A percentile compares a stretch with the other conserved stretches of the same genome.
Evolutionary conservation across 495 filamentous ascomycete genomes (phyloP).

Genomic region (Trichocladium uniseriatum): DNA sequence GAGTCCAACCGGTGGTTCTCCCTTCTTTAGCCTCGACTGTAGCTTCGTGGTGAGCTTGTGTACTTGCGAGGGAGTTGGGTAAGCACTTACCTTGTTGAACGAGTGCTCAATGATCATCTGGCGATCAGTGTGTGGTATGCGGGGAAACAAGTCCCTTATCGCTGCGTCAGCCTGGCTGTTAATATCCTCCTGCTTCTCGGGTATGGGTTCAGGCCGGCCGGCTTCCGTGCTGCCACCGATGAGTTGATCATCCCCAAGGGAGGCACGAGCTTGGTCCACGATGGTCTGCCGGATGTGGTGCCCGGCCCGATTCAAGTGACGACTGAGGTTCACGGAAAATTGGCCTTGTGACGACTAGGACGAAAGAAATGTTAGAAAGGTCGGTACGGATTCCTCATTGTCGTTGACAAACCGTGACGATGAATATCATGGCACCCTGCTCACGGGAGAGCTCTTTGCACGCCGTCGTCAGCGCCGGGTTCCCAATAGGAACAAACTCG

Average conservation of each 20-base stretch:
- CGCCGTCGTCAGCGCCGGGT: constrained; percentile 59
- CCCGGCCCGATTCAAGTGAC: constrained; percentile 67
- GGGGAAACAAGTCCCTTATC: constrained; percentile 74
- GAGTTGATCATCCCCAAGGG: constrained; percentile 19
- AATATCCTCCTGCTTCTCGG: constrained; percentile 52
- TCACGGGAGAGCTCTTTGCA: constrained; percentile 77
- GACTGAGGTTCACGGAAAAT: constrained; percentile 12
- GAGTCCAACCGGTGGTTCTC: constrained; percentile 52
- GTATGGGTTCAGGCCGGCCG: constrained; percentile 42
- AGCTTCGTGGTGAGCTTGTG: constrained; percentile 6
- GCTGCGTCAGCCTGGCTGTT: constrained; percentile 64
- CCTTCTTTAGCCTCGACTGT: constrained; percentile 32
- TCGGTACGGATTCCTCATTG: not conserved
- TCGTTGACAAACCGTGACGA: constrained; percentile 60
- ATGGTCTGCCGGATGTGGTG: constrained; percentile 56
- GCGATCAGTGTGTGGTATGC: constrained; percentile 73
- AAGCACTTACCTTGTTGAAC: constrained; percentile 63
- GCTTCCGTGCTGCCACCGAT: constrained; percentile 11
- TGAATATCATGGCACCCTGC: constrained; percentile 56
- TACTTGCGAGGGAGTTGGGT: constrained; percentile 3
- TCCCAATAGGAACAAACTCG: constrained; percentile 73
- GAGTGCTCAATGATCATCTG: constrained; percentile 66
- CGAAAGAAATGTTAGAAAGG: constrained; percentile 3
- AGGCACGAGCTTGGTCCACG: constrained; percentile 38
- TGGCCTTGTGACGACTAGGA: constrained; percentile 8